Evolutionary conservation across 2,329 filamentous ascomycete genomes (phyloP), one percentile per base, ranked within the genome.

Genomic region (Fusarium tuaranense): DNA sequence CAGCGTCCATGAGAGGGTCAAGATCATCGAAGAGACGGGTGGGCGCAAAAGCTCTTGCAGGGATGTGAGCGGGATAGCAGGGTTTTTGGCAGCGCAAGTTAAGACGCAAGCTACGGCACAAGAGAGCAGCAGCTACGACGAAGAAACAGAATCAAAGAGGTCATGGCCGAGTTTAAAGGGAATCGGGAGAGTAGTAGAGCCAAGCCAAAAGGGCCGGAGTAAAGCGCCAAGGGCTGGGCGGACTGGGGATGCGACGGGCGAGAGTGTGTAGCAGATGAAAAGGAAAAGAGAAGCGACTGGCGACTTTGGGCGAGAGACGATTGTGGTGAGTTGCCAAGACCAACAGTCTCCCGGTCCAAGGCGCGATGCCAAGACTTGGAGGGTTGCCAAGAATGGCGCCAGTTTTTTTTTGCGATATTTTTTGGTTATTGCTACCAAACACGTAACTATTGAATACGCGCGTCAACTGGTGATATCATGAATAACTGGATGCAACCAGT

Each of bases 161-260:
- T 72, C 22, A 53, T 30, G 63, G 27, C 64, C 25, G 69, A 65
- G 57, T 51, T 75, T 74, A 65, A 74, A 53, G 63, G 32, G 32
- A 34, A 14, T 7, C 12, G 12, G 32, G 32, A 34, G 32, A 34
- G 32, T 34, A 34, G 32, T 14, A 34, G 57, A 76, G 73, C 71
- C 71, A 70, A 72, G 68, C 64, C 51, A 57, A 34, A 48, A 48
- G 32, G 36, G n/a, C 20, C 44, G 63, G 63, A 64, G 67, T 39
- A 25, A 25, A 67, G 67, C 66, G 76, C 76, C 76, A 78, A 78
- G 76, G 65, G 59, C 71, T 78, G 73, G 76, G 73, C 76, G 63
- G 51, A 68, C 69, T 58, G 69, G 64, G 70, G 32, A 34, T 67
- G 6, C n/a, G 41, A 41, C 18, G 39, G 18, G 39, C 10, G 39